Base-by-base conservation (phyloP, 176 grass and related monocot genomes). In the Eleusine coracana region DNA sequence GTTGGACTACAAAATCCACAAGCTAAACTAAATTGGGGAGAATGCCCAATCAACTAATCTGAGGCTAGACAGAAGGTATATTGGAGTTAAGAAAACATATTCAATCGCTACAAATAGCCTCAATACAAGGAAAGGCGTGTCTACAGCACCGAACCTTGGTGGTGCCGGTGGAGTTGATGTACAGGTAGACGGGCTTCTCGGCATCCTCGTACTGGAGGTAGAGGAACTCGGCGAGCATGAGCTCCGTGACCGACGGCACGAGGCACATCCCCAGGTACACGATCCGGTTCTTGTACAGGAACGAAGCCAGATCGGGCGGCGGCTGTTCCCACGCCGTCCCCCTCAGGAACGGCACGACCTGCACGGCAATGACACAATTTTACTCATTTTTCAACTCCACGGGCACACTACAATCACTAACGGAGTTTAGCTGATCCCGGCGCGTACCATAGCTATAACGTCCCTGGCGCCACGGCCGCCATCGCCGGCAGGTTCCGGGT, bases 141-240 rank as follows among this genome's bases (percentile, higher is more conserved):
- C 70, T 27, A 55, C 60, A 67, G 42, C 21, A 75, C 27, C 38
- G 39, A 20, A 86, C 95, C 88, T 97, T 92, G 69, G 87, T 94
- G 61, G 91, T 94, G 46, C 95, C 95, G 28, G 95, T 97, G 63
- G 92, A 97, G 81, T 97, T 92, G 71, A 97, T 94, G 79, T 97
- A 94, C 70, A 97, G 79, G 71, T 94, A 97, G 75, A 97, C 94
- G 60, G 95, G 95, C 69, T 91, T 98, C 55, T 93, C 82, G 16
- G 84, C 72, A 80, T 98, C 92, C 17, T 93, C 88, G 69, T 91
- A 83, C 82, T 95, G 88, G n/a, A 98, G 92, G 77, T 90, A 91
- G 67, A 98, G 86, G 71, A 98, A 92, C 75, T 95, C 92, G 18
- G 90, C 87, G 37, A 93, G 83, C 85, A 98, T 84, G 70, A 98